Conservation (phyloP, 495 filamentous ascomycete species). For the Penicillium subrubescens region DNA sequence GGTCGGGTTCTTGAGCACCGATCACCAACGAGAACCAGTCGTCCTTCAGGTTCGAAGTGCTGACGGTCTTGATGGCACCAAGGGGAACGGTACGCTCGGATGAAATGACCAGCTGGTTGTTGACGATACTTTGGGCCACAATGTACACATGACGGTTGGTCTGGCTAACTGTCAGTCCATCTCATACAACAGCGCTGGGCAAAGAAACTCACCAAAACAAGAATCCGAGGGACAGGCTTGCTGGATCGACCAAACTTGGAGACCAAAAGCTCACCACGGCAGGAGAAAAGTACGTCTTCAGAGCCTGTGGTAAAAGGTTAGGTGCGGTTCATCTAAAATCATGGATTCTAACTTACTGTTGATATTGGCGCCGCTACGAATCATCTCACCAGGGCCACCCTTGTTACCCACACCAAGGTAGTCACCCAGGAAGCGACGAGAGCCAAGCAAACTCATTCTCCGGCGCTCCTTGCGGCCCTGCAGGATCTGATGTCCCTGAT, state of each 20-base stretch:
- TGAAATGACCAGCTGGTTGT: conserved; percentile 76
- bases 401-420: conserved; percentile 85
- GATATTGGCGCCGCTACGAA: conserved; percentile 71
- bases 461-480: conserved; percentile 86
- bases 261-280: conserved; percentile 82
- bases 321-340: not conserved
- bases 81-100: conserved; percentile 80
- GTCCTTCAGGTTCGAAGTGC: conserved; percentile 77
- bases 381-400: conserved; percentile 78
- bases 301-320: conserved; percentile 44
- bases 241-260: conserved; percentile 95
- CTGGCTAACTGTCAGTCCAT: conserved; percentile 30
- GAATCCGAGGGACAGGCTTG: conserved; percentile 81
- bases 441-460: conserved; percentile 86
- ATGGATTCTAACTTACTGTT: conserved; percentile 36
- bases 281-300: conserved; percentile 84
- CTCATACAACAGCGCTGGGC: not conserved
- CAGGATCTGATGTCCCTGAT: conserved; percentile 85
- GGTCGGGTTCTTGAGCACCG: conserved; percentile 90
- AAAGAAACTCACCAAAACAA: conserved; percentile 65
- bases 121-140: conserved; percentile 78
- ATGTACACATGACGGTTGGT: conserved; percentile 86
- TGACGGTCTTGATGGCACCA: conserved; percentile 83
- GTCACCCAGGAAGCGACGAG: conserved; percentile 90
- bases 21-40: conserved; percentile 96